Percentiles rank a stretch among this genome's conserved stretches.
These are phyloP conservation scores for Pulveroboletus sp. DNA, from an alignment of 768 basidiomycete genomes.

Conservation along the genomic window DNA sequence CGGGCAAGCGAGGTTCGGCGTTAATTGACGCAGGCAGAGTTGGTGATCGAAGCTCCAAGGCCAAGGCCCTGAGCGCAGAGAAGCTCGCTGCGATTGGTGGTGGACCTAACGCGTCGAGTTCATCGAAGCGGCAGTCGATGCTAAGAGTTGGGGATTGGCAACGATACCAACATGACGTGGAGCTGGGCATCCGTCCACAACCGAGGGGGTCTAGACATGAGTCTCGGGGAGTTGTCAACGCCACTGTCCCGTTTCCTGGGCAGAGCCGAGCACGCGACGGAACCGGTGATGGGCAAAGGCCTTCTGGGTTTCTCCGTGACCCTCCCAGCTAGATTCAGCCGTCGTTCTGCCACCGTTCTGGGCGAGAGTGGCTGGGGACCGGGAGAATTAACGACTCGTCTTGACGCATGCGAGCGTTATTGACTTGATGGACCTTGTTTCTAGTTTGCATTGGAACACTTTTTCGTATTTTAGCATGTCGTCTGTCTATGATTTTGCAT, in stretches of 20 bases:
- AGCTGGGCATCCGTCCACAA: slow-evolving; percentile 29
- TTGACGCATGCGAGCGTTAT: slow-evolving; percentile 15
- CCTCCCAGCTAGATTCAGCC: slow-evolving; percentile 32
- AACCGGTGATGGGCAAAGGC: slow-evolving; percentile 26
- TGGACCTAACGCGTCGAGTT: slow-evolving; percentile 26
- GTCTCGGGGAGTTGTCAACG: slow-evolving; percentile 13
- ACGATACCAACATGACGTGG: slow-evolving; percentile 55
- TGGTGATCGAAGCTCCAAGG: slow-evolving; percentile 34
- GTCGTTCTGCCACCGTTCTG: background rate
- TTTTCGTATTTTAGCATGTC: slow-evolving; percentile 13
- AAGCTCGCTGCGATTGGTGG: slow-evolving; percentile 44
- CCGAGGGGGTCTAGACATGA: slow-evolving; percentile 20
- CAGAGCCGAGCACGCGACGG: slow-evolving; percentile 19
- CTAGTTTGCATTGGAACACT: slow-evolving; percentile 19
- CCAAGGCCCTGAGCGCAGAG: slow-evolving; percentile 48
- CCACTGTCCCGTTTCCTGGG: slow-evolving; percentile 33
- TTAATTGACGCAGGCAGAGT: slow-evolving; percentile 31
- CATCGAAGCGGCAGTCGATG: slow-evolving; percentile 63
- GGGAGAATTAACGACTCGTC: slow-evolving; percentile 4
- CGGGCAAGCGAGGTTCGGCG: slow-evolving; percentile 32
- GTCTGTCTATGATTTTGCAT: slow-evolving; percentile 3
- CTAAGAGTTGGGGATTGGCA: slow-evolving; percentile 88
- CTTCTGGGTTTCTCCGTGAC: slow-evolving; percentile 35
- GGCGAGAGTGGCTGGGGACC: background rate
- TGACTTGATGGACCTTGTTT: slow-evolving; percentile 18